Conservation (phyloP, 768 basidiomycete species). For the Termitomyces sp. region DNA sequence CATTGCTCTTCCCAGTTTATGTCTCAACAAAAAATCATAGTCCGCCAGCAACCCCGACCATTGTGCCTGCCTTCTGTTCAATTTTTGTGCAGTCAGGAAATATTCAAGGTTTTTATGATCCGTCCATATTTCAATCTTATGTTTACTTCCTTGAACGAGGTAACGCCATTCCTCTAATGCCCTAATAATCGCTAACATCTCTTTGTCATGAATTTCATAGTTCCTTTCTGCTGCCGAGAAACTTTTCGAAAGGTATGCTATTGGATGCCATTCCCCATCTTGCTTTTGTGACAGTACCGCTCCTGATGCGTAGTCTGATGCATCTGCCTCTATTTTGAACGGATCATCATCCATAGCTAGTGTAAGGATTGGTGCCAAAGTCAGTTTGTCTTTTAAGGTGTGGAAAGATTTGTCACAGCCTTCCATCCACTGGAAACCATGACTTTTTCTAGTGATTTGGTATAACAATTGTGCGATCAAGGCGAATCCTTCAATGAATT, state of each 20-base stretch:
- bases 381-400: neutral
- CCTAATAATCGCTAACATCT: constrained; percentile 38
- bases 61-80: constrained; percentile 35
- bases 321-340: neutral
- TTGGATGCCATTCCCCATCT: constrained; percentile 7
- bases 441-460: no score
- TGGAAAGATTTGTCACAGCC: neutral
- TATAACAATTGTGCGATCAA: neutral
- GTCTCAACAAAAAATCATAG: constrained; percentile 21
- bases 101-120: constrained; percentile 39
- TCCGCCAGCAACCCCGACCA: constrained; percentile 32
- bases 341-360: neutral
- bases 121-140: constrained; percentile 22
- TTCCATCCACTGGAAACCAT: neutral
- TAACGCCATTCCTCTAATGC: constrained; percentile 23
- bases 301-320: neutral
- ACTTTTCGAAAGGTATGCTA: neutral
- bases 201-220: constrained; percentile 38
- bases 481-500: neutral
- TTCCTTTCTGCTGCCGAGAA: constrained; percentile 20
- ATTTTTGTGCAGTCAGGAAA: constrained; percentile 28
- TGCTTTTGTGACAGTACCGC: constrained; percentile 11
- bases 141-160: constrained; percentile 14
- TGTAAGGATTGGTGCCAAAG: neutral
- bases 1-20: no score